Conservation (phyloP, 805 yeast species). For the Scheffersomyces amazonensis region DNA sequence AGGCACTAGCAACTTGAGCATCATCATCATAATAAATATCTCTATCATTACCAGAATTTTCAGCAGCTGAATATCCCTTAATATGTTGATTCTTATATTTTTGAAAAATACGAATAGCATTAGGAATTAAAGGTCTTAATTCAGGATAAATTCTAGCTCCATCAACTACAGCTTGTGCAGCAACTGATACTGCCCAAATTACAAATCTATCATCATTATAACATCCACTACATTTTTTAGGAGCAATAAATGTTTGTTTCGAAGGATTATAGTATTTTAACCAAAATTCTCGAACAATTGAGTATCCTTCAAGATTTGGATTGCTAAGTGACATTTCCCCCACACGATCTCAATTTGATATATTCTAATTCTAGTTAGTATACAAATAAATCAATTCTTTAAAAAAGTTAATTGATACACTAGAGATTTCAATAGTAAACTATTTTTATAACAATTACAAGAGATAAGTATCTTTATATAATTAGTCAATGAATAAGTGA, state of each 20-base stretch:
- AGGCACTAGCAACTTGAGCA: conserved; percentile 68
- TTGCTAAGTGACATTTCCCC: conserved; percentile 11
- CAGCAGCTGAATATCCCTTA: conserved; percentile 66
- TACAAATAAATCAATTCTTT: no score
- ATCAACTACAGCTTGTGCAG: conserved; percentile 65
- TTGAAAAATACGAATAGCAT: conserved; percentile 48
- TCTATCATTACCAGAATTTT: conserved; percentile 52
- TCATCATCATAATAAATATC: conserved; percentile 75
- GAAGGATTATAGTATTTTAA: conserved; percentile 36
- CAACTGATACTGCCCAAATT: conserved; percentile 69
- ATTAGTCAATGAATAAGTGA: no score
- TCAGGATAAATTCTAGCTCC: conserved; percentile 57
- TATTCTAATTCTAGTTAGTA: no score
- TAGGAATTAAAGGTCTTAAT: conserved; percentile 50
- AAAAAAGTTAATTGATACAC: no score
- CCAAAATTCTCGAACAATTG: conserved; percentile 42
- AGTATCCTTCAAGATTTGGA: conserved; percentile 40
- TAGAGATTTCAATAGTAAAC: no score
- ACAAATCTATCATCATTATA: conserved; percentile 52
- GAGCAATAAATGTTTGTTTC: conserved; percentile 38
- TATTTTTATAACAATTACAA: no score
- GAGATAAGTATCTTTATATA: no score
- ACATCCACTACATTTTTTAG: conserved; percentile 39
- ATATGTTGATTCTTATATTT: conserved; percentile 48
- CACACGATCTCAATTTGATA: no score